Percentiles rank a stretch among this genome's conserved stretches.
Evolutionary conservation across 2,329 filamentous ascomycete genomes (phyloP).

Genomic region (Alternaria brassicicola): DNA sequence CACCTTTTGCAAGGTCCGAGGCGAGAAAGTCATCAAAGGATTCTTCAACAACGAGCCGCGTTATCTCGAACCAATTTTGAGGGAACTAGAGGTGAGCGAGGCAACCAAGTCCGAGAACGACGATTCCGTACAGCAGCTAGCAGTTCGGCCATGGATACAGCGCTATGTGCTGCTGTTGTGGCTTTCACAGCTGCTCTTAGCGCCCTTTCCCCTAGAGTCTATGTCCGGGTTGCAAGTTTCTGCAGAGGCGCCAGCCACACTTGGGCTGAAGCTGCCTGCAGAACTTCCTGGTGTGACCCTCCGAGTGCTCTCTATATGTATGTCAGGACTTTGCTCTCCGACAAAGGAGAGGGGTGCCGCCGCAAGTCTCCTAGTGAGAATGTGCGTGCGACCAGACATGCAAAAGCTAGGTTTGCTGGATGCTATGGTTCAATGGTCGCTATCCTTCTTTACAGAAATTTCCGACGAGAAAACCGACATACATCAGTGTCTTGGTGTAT

Average conservation of each 20-base stretch:
- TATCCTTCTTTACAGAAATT: slow-evolving; percentile 63
- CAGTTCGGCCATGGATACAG: slow-evolving; percentile 72
- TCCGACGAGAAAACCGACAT: slow-evolving; percentile 57
- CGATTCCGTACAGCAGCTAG: slow-evolving; percentile 23
- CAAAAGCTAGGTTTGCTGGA: slow-evolving; percentile 73
- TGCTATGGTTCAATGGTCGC: slow-evolving; percentile 72
- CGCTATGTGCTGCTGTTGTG: slow-evolving; percentile 86
- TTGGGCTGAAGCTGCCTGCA: slow-evolving; percentile 61
- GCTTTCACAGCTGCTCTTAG: slow-evolving; percentile 64
- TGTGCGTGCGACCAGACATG: slow-evolving; percentile 89
- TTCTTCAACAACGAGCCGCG: slow-evolving; percentile 91
- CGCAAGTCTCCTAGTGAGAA: slow-evolving; percentile 77
- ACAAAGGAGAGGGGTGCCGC: slow-evolving; percentile 91
- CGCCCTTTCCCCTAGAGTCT: slow-evolving; percentile 87
- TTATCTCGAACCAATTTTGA: slow-evolving; percentile 80
- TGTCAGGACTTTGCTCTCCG: slow-evolving; percentile 72
- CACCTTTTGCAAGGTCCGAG: slow-evolving; percentile 90
- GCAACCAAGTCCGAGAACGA: slow-evolving; percentile 20
- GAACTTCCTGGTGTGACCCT: slow-evolving; percentile 72
- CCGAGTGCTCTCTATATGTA: slow-evolving; percentile 72
- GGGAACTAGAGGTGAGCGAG: slow-evolving; percentile 70
- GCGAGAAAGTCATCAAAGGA: slow-evolving; percentile 87
- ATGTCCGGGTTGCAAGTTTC: slow-evolving; percentile 66
- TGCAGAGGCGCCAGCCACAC: slow-evolving; percentile 33
- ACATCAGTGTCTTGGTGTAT: slow-evolving; percentile 77